Conservation (phyloP, 257 asterid genomes). For the Solanum paucissectum region DNA sequence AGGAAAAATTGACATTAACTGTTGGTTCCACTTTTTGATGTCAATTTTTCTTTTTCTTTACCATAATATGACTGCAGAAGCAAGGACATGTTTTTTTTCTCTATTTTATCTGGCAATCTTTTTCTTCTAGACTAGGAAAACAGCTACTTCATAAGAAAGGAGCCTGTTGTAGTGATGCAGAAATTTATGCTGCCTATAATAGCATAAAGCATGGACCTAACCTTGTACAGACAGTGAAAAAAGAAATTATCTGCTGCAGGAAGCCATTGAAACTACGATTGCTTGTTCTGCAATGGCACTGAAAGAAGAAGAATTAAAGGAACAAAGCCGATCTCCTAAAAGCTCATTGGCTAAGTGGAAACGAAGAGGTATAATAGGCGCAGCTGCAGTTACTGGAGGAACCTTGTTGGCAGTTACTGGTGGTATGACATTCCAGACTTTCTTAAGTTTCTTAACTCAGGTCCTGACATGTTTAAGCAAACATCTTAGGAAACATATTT, state of each 20-base stretch:
- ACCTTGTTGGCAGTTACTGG: constrained; percentile 94
- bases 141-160: neutral
- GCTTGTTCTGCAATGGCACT: constrained; percentile 95
- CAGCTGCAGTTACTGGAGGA: constrained; percentile 98
- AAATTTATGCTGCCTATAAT: neutral
- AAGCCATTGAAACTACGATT: constrained; percentile 76
- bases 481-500: neutral
- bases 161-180: neutral
- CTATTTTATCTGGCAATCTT: neutral
- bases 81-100: neutral
- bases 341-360: constrained; percentile 82
- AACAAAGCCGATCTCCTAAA: constrained; percentile 29
- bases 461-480: neutral
- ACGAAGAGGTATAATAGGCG: constrained; percentile 93
- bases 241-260: constrained; percentile 31
- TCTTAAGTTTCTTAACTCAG: neutral
- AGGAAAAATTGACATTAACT: neutral
- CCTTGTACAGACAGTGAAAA: neutral
- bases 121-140: neutral
- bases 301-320: constrained; percentile 62
- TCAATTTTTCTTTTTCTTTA: neutral
- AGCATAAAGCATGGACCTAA: neutral
- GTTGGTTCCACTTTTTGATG: neutral
- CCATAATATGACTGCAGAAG: neutral
- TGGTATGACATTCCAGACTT: constrained; percentile 30